A percentile compares a stretch with the other conserved stretches of the same genome.
Evolutionary conservation across 139 green algal species (phyloP).

Genomic region (Closterium sp.): DNA sequence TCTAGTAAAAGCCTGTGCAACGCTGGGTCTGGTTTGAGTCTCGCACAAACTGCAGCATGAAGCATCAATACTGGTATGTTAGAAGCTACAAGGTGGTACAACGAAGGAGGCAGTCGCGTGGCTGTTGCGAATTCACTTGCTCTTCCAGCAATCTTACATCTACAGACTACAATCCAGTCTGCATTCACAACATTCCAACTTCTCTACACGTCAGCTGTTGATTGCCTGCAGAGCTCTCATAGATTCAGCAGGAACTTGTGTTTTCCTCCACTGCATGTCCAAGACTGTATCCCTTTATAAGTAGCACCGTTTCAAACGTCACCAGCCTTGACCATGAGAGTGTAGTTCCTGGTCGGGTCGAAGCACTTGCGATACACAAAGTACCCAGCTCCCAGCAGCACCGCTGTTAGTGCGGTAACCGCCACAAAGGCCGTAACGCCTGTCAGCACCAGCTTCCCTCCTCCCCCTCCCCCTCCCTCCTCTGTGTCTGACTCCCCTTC

Average conservation of each 20-base stretch:
- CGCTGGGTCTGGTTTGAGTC: too few species aligned
- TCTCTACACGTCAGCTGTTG: too few species aligned
- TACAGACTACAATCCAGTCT: too few species aligned
- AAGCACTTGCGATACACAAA: slow-evolving; percentile 43
- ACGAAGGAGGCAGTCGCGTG: background rate
- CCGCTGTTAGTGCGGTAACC: slow-evolving; percentile 30
- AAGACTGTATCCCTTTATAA: background rate
- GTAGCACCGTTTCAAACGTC: background rate
- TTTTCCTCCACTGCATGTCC: background rate
- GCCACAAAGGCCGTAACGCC: slow-evolving; percentile 54
- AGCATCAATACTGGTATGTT: too few species aligned
- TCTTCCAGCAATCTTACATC: too few species aligned
- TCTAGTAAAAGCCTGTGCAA: too few species aligned
- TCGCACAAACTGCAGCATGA: too few species aligned
- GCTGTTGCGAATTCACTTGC: too few species aligned
- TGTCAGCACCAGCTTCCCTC: slow-evolving; percentile 55
- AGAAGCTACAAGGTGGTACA: background rate
- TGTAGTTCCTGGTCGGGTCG: slow-evolving; percentile 32
- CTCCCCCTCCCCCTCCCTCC: background rate
- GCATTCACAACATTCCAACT: too few species aligned
- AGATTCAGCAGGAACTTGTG: too few species aligned
- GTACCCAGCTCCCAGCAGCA: slow-evolving; percentile 39
- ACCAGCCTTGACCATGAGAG: slow-evolving; percentile 46
- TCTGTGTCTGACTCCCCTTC: background rate
- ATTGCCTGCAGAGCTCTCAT: too few species aligned